These are phyloP conservation scores for Kurtzmaniella natalensis DNA, from an alignment of 1,139 yeast genomes.

Conservation along the genomic window DNA sequence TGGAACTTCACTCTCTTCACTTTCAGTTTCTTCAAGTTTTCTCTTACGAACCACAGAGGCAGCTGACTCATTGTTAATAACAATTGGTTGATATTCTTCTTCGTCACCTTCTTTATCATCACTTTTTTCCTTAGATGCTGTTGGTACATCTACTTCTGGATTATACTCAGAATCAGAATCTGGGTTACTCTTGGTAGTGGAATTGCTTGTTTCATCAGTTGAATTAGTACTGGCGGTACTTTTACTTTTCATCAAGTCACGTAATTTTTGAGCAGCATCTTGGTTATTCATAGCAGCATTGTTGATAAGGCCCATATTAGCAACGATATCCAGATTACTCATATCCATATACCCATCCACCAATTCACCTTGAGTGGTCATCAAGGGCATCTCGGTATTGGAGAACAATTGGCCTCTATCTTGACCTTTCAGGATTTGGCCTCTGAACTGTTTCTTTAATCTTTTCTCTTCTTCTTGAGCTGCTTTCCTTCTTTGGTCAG, in stretches of 20 bases:
- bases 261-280: slow-evolving; percentile 64
- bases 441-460: slow-evolving; percentile 29
- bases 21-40: slow-evolving; percentile 12
- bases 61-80: slow-evolving; percentile 19
- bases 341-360: slow-evolving; percentile 63
- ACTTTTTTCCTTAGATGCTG: slow-evolving; percentile 12
- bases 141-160: slow-evolving; percentile 22
- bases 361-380: slow-evolving; percentile 63
- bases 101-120: slow-evolving; percentile 14
- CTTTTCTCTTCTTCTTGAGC: slow-evolving; percentile 40
- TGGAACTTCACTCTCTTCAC: slow-evolving; percentile 10
- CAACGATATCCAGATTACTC: slow-evolving; percentile 69
- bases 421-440: slow-evolving; percentile 53
- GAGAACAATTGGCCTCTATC: slow-evolving; percentile 77
- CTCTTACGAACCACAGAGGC: slow-evolving; percentile 13
- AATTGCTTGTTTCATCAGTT: too few species aligned
- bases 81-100: slow-evolving; percentile 9
- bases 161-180: slow-evolving; percentile 35
- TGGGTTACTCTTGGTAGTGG: too few species aligned
- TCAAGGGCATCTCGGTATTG: slow-evolving; percentile 70
- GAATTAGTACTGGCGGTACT: slow-evolving; percentile 20
- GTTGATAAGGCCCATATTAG: slow-evolving; percentile 55
- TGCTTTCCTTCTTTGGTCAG: slow-evolving; percentile 54
- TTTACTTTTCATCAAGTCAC: slow-evolving; percentile 24
- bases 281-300: slow-evolving; percentile 73